phyloP scores from a whole-genome alignment of 2,329 filamentous ascomycete species.

The Davidsoniella eucalypti region DNA sequence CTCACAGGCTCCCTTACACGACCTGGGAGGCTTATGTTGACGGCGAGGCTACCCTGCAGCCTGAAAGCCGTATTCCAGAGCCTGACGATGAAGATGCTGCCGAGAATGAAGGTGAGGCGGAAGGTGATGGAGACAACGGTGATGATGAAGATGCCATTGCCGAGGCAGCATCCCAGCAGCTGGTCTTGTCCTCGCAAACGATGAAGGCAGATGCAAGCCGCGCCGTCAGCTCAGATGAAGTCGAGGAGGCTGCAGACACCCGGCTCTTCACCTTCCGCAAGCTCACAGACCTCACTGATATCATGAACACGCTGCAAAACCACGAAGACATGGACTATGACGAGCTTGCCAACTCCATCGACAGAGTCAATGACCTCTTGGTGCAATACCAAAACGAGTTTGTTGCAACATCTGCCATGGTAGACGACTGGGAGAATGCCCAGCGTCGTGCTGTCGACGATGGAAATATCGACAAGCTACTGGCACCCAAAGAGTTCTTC shows the following conservation, averaged over 20 bases:
- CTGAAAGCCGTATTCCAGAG: constrained; percentile 19
- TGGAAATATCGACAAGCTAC: constrained; percentile 26
- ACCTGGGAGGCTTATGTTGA: constrained; percentile 26
- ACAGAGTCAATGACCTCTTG: constrained; percentile 29
- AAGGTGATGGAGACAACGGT: constrained; percentile 16
- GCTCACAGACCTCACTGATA: constrained; percentile 7
- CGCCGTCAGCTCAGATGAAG: constrained; percentile 13
- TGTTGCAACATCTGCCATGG: constrained; percentile 30
- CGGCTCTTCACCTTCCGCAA: constrained; percentile 7
- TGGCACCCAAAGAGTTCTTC: constrained; percentile 15
- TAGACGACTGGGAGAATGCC: constrained; percentile 42
- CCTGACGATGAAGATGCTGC: constrained; percentile 16
- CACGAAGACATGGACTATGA: constrained; percentile 30
- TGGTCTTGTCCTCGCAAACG: not conserved
- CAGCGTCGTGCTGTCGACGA: constrained; percentile 29
- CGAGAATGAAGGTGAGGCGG: constrained; percentile 17
- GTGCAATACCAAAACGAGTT: constrained; percentile 39
- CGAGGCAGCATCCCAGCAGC: not conserved
- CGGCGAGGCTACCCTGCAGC: constrained; percentile 24
- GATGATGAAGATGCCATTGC: constrained; percentile 15
- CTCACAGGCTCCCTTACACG: constrained; percentile 19
- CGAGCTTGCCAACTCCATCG: constrained; percentile 29
- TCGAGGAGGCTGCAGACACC: constrained; percentile 12
- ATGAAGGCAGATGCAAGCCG: constrained; percentile 11
- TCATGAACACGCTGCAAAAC: constrained; percentile 24